Conservation (phyloP, 768 basidiomycete species). For the Tricholoma matsutake region DNA sequence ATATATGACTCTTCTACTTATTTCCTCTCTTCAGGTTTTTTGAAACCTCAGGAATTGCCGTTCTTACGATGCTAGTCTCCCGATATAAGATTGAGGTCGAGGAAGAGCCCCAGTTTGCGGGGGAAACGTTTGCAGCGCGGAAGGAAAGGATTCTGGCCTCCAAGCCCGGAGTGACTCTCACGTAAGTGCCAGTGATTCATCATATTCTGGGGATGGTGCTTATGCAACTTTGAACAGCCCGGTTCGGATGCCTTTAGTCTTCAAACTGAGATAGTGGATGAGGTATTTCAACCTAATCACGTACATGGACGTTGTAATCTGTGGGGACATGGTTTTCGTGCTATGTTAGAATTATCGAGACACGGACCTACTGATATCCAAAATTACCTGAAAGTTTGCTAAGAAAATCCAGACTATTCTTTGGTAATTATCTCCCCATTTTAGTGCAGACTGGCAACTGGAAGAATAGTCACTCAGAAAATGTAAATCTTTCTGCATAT, state of each 20-base stretch:
- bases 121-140: constrained; percentile 44
- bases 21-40: constrained; percentile 7
- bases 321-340: too few species aligned
- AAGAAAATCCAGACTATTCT: too few species aligned
- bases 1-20: background rate
- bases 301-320: too few species aligned
- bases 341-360: too few species aligned
- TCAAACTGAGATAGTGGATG: constrained; percentile 29
- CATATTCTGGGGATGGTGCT: background rate
- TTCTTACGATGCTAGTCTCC: constrained; percentile 46
- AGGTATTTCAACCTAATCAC: background rate
- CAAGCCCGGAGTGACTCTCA: constrained; percentile 38
- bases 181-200: constrained; percentile 30
- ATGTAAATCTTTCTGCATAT: too few species aligned
- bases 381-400: too few species aligned
- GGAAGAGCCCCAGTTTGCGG: constrained; percentile 47
- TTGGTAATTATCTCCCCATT: too few species aligned
- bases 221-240: constrained; percentile 22
- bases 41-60: constrained; percentile 51
- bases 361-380: too few species aligned
- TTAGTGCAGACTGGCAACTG: too few species aligned
- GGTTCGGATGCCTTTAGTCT: constrained; percentile 29
- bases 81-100: constrained; percentile 46
- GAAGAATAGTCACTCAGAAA: too few species aligned
- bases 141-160: constrained; percentile 38